phyloP scores from a whole-genome alignment of 2,329 filamentous ascomycete genomes.

The Ophiocordyceps sinensis region DNA sequence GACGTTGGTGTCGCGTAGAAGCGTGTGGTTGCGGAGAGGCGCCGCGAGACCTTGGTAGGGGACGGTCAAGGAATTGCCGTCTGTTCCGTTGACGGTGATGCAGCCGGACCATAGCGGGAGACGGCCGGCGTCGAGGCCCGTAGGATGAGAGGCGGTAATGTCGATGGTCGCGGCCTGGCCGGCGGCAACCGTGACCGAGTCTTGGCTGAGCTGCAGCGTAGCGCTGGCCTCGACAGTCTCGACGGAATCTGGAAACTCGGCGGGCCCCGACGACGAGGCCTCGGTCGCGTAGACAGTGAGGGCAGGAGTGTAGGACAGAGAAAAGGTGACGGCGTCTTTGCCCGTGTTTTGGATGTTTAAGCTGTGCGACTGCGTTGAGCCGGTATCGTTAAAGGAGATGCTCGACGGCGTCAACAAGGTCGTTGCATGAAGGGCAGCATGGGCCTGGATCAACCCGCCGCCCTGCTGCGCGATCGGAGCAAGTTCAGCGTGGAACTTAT shows the following conservation, averaged over 20 bases:
- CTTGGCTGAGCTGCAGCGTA: conserved; percentile 24
- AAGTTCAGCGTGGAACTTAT: not conserved
- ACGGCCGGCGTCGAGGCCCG: conserved; percentile 16
- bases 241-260: conserved; percentile 13
- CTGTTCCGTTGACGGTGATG: conserved; percentile 23
- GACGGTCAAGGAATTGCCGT: conserved; percentile 19
- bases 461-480: conserved; percentile 37
- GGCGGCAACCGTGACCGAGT: conserved; percentile 27
- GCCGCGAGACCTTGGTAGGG: conserved; percentile 25
- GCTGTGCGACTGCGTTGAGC: conserved; percentile 29
- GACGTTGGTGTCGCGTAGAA: not conserved
- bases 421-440: conserved; percentile 39
- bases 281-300: conserved; percentile 33
- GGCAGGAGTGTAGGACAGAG: conserved; percentile 32
- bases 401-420: conserved; percentile 37
- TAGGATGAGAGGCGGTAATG: conserved; percentile 29
- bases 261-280: too few species aligned
- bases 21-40: conserved; percentile 8
- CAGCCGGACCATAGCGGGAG: conserved; percentile 28
- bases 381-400: conserved; percentile 49
- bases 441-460: conserved; percentile 42
- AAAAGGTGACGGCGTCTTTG: conserved; percentile 32
- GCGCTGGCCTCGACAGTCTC: conserved; percentile 25
- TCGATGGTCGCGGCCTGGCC: conserved; percentile 27
- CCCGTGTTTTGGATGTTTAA: conserved; percentile 43